Percentiles rank a stretch among this genome's conserved stretches.
phyloP scores from a whole-genome alignment of 2,329 filamentous ascomycete species.

The Thermothelomyces thermophilus region DNA sequence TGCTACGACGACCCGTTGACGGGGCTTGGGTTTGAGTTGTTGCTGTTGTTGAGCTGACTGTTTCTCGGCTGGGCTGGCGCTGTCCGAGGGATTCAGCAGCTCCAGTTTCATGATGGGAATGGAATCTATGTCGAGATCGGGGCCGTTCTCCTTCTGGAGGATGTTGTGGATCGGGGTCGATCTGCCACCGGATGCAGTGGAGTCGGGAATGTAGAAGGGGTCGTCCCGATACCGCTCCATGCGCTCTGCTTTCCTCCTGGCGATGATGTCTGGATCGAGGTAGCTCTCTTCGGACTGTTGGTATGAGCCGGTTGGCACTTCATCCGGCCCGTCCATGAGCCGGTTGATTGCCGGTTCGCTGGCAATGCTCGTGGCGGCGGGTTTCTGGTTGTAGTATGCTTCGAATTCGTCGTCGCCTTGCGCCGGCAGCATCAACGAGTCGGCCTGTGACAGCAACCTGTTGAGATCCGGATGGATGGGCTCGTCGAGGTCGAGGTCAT shows the following conservation, averaged over 20 bases:
- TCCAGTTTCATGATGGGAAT: slow-evolving; percentile 95
- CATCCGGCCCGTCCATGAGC: slow-evolving; percentile 41
- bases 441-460: slow-evolving; percentile 55
- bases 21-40: slow-evolving; percentile 35
- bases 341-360: slow-evolving; percentile 49
- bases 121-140: slow-evolving; percentile 81
- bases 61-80: not conserved
- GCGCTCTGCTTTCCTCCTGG: slow-evolving; percentile 68
- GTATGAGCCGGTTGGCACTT: slow-evolving; percentile 45
- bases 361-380: slow-evolving; percentile 44
- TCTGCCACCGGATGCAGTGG: slow-evolving; percentile 37
- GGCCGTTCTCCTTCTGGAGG: slow-evolving; percentile 62
- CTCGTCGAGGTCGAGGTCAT: slow-evolving; percentile 69
- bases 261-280: slow-evolving; percentile 65
- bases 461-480: slow-evolving; percentile 73
- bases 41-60: slow-evolving; percentile 19
- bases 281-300: slow-evolving; percentile 58
- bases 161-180: slow-evolving; percentile 77
- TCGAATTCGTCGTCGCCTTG: slow-evolving; percentile 62
- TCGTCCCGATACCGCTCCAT: slow-evolving; percentile 82
- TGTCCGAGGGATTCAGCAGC: slow-evolving; percentile 36
- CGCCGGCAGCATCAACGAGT: slow-evolving; percentile 41
- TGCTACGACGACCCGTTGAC: slow-evolving; percentile 60
- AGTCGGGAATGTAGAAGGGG: slow-evolving; percentile 75
- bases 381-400: slow-evolving; percentile 55